Evolutionary conservation across 2,329 filamentous ascomycete species (phyloP), one percentile per base, ranked within the genome.

Genomic region (Parasarocladium wereldwijsianum): DNA sequence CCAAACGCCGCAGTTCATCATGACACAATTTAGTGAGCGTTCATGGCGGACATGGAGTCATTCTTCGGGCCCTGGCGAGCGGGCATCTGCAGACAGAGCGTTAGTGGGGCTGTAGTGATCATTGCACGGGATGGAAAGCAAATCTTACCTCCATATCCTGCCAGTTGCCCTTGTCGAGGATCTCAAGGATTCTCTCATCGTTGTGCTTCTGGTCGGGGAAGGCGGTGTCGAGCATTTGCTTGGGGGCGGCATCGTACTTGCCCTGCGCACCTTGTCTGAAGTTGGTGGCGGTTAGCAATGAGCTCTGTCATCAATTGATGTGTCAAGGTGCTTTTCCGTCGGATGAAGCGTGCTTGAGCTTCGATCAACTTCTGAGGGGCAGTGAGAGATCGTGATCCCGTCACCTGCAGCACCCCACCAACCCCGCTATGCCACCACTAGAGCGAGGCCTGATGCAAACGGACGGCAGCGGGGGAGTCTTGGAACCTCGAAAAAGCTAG

Each of bases 251-350:
- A 47, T 94, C 80, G 24, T 80, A 62, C 35, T 75, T 68, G 33
- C 87, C 87, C 52, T 93, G 84, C 25, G 70, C 72, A 40, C 87
- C 87, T 52, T 93, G 85, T 55, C 85, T 93, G 35, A 36, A 32
- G 24, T 19, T n/a, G n/a, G n/a, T n/a, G n/a, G n/a, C n/a, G n/a
- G n/a, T n/a, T n/a, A n/a, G n/a, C n/a, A n/a, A n/a, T n/a, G n/a
- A n/a, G n/a, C n/a, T n/a, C n/a, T n/a, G n/a, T n/a, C n/a, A n/a
- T n/a, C n/a, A n/a, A n/a, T n/a, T n/a, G n/a, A n/a, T n/a, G n/a
- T n/a, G n/a, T n/a, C n/a, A n/a, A n/a, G n/a, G n/a, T n/a, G n/a
- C n/a, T n/a, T n/a, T n/a, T n/a, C n/a, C n/a, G n/a, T n/a, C n/a
- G n/a, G n/a, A n/a, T 9, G 8, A 17, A 13, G 23, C 23, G 4